A percentile compares a stretch with the other conserved stretches of the same genome.
Conservation (phyloP, 225 moss, liverwort and hornwort genomes). For the Ulota crispa region DNA sequence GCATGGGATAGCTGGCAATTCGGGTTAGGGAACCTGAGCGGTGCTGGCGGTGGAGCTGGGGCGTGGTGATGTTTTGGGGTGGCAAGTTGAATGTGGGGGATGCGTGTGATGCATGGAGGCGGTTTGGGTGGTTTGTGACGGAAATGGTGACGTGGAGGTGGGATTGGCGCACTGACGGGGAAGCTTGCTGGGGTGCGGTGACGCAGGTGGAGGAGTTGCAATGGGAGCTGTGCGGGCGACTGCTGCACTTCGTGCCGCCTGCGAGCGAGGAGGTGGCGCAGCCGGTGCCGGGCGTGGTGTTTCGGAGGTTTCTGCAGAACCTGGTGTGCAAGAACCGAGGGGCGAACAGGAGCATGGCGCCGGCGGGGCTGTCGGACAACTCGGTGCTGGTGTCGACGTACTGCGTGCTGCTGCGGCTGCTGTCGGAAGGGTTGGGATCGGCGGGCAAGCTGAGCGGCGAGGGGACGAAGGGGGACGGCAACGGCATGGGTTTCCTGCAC, state of each 20-base stretch:
- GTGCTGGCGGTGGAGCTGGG: too few relatives aligned
- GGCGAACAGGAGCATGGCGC: conserved; percentile 90
- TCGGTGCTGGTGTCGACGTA: conserved; percentile 97
- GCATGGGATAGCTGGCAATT: background rate
- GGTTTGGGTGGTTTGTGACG: background rate
- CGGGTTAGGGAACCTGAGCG: background rate
- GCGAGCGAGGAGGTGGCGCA: conserved; percentile 54
- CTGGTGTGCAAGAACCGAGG: conserved; percentile 86
- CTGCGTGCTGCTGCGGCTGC: conserved; percentile 82
- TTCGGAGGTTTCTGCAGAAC: conserved; percentile 71
- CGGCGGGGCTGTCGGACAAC: conserved; percentile 97
- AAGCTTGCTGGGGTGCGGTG: background rate
- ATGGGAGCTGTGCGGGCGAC: conserved; percentile 87
- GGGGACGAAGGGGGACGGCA: conserved; percentile 62
- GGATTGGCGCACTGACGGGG: background rate
- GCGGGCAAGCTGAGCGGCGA: conserved; percentile 61
- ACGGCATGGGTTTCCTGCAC: conserved; percentile 75
- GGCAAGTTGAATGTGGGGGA: background rate
- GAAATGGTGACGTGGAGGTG: background rate
- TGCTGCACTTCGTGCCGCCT: conserved; percentile 87
- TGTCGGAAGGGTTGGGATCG: conserved; percentile 80
- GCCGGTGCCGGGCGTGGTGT: conserved; percentile 83
- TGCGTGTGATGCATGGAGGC: background rate
- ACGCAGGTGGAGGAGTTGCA: conserved; percentile 93
- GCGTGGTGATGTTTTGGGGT: background rate